Evolutionary conservation across 1,284 basidiomycete genomes (phyloP).

Genomic region (Rhodotorula glutinis): DNA sequence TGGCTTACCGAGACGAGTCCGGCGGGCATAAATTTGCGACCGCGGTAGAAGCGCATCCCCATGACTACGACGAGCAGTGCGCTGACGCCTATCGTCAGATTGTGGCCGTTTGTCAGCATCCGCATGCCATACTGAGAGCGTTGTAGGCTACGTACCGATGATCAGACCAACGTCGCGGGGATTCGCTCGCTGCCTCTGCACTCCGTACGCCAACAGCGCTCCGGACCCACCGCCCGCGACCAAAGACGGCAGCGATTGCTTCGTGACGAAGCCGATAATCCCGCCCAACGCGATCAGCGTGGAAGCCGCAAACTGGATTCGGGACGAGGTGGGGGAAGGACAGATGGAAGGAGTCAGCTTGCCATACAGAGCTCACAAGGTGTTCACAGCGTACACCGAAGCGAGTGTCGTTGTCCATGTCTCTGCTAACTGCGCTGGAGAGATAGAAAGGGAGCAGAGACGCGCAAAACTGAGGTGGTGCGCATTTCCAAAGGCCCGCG

Average conservation of each 20-base stretch:
- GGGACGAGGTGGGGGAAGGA: background rate
- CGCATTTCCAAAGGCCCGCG: no score
- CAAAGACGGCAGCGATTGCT: conserved; percentile 19
- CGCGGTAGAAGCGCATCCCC: conserved; percentile 18
- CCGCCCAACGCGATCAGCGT: conserved; percentile 30
- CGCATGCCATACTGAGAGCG: no score
- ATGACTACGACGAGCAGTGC: conserved; percentile 19
- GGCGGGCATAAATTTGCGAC: conserved; percentile 32
- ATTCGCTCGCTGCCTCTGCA: conserved; percentile 1
- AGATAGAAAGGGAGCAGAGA: background rate
- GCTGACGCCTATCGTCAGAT: conserved; percentile 11
- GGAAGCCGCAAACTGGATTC: conserved; percentile 13
- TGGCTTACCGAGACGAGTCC: conserved; percentile 31
- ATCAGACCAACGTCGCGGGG: conserved; percentile 10
- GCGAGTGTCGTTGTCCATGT: conserved; percentile 7
- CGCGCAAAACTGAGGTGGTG: background rate
- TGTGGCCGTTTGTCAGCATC: no score
- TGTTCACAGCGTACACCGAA: background rate
- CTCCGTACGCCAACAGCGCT: conserved; percentile 15
- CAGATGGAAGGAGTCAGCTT: background rate
- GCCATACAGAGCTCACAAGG: background rate
- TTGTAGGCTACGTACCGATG: conserved; percentile 11
- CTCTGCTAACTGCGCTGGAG: no score
- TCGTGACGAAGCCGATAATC: conserved; percentile 26
- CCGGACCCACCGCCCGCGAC: conserved; percentile 23